Evolutionary conservation across 2,329 filamentous ascomycete genomes (phyloP), one percentile per base, ranked within the genome.

Genomic region (Ambrosiella xylebori): DNA sequence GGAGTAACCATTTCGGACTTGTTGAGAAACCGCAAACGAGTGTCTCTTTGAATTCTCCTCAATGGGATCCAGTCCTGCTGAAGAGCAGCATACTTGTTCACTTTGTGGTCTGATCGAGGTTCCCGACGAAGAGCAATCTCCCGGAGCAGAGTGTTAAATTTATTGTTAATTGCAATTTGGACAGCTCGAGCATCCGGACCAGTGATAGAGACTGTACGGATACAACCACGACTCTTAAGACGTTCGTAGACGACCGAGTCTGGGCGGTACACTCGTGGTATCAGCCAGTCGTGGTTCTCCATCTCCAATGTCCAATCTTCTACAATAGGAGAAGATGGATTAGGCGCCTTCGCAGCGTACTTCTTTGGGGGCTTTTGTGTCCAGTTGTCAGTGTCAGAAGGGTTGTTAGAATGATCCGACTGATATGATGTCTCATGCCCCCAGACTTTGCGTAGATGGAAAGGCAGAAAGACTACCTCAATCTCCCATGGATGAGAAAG

Each of bases 381-480:
- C 78, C 78, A 80, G 61, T 76, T 74, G 57, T 79, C 77, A 37
- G 67, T 66, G 45, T 67, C 67, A 4, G 68, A 64, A 9, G 67
- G 66, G 8, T 38, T 38, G 1, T 61, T 59, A 8, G 64, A 63
- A 5, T 68, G 63, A 19, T 69, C 70, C 27, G 65, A 59, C 54
- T 70, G 72, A 65, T 81, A 79, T 2, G 78, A 72, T 61, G 71
- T 66, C 3, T 71, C 67, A 50, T 71, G 70, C 60, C 77, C 71
- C 79, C 79, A 82, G 5, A 82, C 64, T 19, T 73, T 74, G 63
- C 75, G 78, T 6, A 81, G 69, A 1, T 76, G 74, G 66, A 87
- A 91, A 1, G 86, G 86, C 7, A 90, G 67, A 59, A 89, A 80
- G 1, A 90, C 80, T 3, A 90, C 82, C 65, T 90, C 85, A 1